Conservation (phyloP, 2,329 filamentous ascomycete species). For the Apiospora pterosperma region DNA sequence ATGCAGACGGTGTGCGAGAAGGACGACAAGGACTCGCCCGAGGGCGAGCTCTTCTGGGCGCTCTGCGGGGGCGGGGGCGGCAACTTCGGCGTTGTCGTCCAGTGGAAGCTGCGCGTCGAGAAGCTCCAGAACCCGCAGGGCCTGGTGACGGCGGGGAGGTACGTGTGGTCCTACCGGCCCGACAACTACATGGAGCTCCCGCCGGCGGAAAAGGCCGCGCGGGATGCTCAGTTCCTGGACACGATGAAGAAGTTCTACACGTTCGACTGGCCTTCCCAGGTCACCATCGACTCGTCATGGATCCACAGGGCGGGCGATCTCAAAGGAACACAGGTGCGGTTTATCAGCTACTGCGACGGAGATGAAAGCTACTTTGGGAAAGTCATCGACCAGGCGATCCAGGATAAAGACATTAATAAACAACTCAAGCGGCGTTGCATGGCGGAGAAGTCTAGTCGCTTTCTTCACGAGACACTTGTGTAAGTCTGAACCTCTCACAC, state of each 20-base stretch:
- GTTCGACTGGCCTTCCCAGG: conserved; percentile 18
- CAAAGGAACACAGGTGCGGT: background rate
- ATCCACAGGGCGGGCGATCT: conserved; percentile 10
- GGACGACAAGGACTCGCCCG: conserved; percentile 14
- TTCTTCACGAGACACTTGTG: conserved; percentile 26
- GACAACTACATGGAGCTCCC: background rate
- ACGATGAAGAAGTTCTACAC: conserved; percentile 25
- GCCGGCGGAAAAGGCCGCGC: background rate
- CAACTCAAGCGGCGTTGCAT: conserved; percentile 19
- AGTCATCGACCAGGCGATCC: background rate
- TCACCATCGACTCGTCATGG: conserved; percentile 27
- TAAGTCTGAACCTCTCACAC: background rate
- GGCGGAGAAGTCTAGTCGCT: conserved; percentile 19
- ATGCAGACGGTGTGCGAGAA: conserved; percentile 15
- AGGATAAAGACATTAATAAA: conserved; percentile 7
- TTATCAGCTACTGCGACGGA: background rate
- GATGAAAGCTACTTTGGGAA: background rate
- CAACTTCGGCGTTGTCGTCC: conserved; percentile 35
- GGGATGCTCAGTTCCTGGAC: conserved; percentile 11
- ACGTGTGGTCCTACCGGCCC: conserved; percentile 15
- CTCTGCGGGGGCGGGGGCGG: conserved; percentile 36
- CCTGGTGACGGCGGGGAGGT: conserved; percentile 22
- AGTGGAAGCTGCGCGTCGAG: conserved; percentile 25
- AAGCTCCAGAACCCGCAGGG: conserved; percentile 6
- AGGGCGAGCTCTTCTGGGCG: conserved; percentile 34